A percentile compares a stretch with the other conserved stretches of the same genome.
These are phyloP conservation scores for Narthecium ossifragum DNA, from an alignment of 106 monocot species.

Conservation along the genomic window DNA sequence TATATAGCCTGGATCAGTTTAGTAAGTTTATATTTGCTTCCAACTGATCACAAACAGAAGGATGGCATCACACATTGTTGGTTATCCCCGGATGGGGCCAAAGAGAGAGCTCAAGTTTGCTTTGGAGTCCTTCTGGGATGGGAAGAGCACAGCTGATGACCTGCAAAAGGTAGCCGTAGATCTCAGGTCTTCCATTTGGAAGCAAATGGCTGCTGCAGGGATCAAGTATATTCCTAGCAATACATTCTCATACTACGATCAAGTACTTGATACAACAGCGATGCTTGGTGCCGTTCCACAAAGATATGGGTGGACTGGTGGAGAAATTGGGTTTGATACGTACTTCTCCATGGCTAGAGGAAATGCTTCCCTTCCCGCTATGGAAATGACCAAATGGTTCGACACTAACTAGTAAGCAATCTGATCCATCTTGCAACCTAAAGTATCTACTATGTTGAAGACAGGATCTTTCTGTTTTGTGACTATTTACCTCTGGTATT, in stretches of 20 bases:
- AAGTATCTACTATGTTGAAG: neutral
- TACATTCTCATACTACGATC: conserved; percentile 50
- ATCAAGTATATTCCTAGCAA: conserved; percentile 56
- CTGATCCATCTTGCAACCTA: neutral
- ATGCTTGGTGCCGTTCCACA: conserved; percentile 95
- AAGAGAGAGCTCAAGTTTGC: conserved; percentile 64
- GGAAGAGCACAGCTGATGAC: conserved; percentile 40
- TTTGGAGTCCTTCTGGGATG: conserved; percentile 50
- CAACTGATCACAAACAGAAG: conserved; percentile 6
- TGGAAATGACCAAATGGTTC: conserved; percentile 99
- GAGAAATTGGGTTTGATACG: conserved; percentile 83
- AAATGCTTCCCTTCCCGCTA: conserved; percentile 88
- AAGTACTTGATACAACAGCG: conserved; percentile 74
- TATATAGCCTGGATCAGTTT: neutral
- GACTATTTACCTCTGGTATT: neutral
- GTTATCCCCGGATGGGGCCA: conserved; percentile 52
- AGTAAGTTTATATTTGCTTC: neutral
- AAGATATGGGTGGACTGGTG: conserved; percentile 74
- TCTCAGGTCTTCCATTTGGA: conserved; percentile 49
- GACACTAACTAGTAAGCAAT: conserved; percentile 98
- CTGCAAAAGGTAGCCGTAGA: conserved; percentile 43
- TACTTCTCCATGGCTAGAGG: conserved; percentile 98
- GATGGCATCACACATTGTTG: conserved; percentile 57
- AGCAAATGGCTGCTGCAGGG: conserved; percentile 46
- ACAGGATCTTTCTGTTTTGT: neutral